Evolutionary conservation across 148 eudicot species (phyloP).

Genomic region (Limonium bicolor): DNA sequence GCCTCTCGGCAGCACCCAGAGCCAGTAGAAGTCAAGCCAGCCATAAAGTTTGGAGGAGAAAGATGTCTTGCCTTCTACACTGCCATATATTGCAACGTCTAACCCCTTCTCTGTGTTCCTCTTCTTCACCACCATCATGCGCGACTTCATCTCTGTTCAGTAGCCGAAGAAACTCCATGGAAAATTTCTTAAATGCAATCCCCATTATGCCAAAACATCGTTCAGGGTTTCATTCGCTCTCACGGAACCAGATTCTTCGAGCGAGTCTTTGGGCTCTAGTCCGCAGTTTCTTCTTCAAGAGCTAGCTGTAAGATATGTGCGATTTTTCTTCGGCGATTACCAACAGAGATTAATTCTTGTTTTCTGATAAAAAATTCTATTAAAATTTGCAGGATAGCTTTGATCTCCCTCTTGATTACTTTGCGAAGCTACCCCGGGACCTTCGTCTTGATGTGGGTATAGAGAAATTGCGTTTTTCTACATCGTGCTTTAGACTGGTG

Average conservation of each 20-base stretch:
- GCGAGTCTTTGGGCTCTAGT: slow-evolving; percentile 29
- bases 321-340: not conserved
- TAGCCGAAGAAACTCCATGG: not conserved
- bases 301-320: slow-evolving; percentile 29
- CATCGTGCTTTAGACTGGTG: no score
- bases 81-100: slow-evolving; percentile 1
- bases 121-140: not conserved
- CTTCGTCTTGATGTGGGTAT: slow-evolving; percentile 84
- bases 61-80: slow-evolving; percentile 4
- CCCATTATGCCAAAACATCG: slow-evolving; percentile 9
- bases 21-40: no score
- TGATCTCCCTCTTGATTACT: slow-evolving; percentile 69
- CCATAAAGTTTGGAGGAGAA: no score
- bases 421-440: slow-evolving; percentile 62
- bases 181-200: slow-evolving; percentile 8
- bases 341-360: not conserved
- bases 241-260: slow-evolving; percentile 55
- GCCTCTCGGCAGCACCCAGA: no score
- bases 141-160: not conserved
- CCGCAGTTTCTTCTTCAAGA: slow-evolving; percentile 47
- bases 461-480: not conserved
- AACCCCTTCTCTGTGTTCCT: not conserved
- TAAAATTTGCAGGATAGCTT: slow-evolving; percentile 48
- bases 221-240: slow-evolving; percentile 34
- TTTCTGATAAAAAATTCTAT: not conserved